Evolutionary conservation across 805 yeast genomes (phyloP), one percentile per base, ranked within the genome.

Genomic region (baker's yeast (Saccharomyces cerevisiae)): DNA sequence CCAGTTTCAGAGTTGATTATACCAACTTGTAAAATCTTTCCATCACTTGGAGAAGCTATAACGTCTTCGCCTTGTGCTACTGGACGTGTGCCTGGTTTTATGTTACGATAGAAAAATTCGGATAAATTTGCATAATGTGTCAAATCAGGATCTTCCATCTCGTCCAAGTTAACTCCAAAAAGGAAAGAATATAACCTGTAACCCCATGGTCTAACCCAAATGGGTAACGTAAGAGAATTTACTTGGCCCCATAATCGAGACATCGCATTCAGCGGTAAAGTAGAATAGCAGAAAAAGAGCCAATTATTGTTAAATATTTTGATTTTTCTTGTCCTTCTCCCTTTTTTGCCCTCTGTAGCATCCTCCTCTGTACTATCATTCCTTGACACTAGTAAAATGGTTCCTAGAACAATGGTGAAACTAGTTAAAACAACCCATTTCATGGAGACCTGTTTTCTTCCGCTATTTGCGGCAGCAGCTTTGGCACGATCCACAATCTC

Each of bases 241-340:
- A 94, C 79, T 62, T 81, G 83, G 31, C 99, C 99, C 99, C 99
- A 94, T 48, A 92, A 72, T 57, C 99, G 80, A 0, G 97, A 90
- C 32, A 90, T 76, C 1, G 96, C 87, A 66, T 91, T 89, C 67
- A 94, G 78, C 1, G 99, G 99, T 49, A 94, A 75, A 1, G 97
- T 84, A 3, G 90, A 82, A 70, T 94, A 94, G 30, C 94, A 85
- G 65, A 89, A 91, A 54, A 92, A 80, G 46, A 86, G 84, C 97
- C 97, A 91, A 8, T 95, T 85, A 59, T 69, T 67, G 52, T 67
- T 64, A 51, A 67, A 61, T 13, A 70, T 69, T 48, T 60, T 62
- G 26, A 69, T 60, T 22, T 60, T 60, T 13, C 82, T 73, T 21
- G 70, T 71, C 31, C 57, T 56, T 14, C 53, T 60, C 1, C 61